Base-by-base conservation (phyloP, 805 yeast species). In the Cyberlindnera mycetangii region DNA sequence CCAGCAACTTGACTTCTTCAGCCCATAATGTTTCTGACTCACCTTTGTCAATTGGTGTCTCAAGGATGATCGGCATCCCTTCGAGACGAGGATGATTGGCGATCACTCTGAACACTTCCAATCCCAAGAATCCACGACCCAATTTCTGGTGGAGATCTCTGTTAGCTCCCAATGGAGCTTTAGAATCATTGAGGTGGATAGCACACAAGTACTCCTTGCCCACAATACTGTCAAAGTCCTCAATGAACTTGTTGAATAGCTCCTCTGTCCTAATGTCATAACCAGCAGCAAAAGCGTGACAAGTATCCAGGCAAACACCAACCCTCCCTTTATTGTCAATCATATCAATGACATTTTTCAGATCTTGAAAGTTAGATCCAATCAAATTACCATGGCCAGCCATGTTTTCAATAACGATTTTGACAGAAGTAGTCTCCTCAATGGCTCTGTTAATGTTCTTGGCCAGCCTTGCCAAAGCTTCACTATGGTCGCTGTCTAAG, bases 291-390 rank as follows among this genome's bases (percentile, higher is more conserved):
- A 87, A 89, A 0, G 96, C 74, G 64, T 93, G 99, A 62, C 99
- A 93, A 0, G 98, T 93, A 62, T 93, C 99, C 14, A 93, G 74
- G 61, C 99, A 93, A 1, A 93, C 96, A 4, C 99, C 98, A n/a
- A 93, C 83, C 45, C 99, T 73, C 1, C 67, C 60, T 63, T 90
- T 90, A 58, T 89, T 78, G 1, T 89, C 85, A n/a, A 93, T 77
- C 71, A 79, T 59, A 30, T 78, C 83, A 35, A 93, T 88, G 14
- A 93, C 90, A 18, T 75, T 76, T 22, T 74, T 70, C 38, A 93
- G 70, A 58, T 93, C 98, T 51, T 85, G 79, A 22, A 92, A 66
- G 33, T 76, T 71, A 3, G 92, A 83, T 1, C 98, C 99, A 33
- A 93, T 84, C 48, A 92, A 74, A 50, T 86, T 84, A 3, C 96